Evolutionary conservation across 2,329 filamentous ascomycete genomes (phyloP), one percentile per base, ranked within the genome.

Genomic region (Colletotrichum truncatum): DNA sequence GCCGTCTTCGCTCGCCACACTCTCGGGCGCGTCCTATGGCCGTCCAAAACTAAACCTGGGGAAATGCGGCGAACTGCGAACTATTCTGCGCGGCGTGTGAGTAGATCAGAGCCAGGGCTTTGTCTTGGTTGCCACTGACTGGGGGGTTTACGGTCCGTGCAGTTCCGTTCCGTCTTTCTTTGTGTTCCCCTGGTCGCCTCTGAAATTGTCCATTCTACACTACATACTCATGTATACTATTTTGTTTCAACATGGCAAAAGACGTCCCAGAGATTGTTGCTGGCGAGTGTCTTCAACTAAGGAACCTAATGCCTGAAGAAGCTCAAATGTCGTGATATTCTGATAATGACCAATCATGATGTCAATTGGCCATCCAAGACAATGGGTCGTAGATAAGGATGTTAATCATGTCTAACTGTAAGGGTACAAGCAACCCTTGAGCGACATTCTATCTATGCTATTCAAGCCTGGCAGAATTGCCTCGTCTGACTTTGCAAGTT

Each of bases 31-130:
- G 12, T 64, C 61, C 45, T 63, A 6, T 41, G 26, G 16, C n/a
- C 21, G 23, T 28, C 23, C 23, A n/a, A 30, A 11, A n/a, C 18
- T 23, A 39, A 23, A 41, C 12, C 39, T 26, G 18, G 32, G 18
- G 45, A 30, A 34, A 62, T 43, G 62, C 62, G 49, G 62, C 62
- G 49, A 62, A n/a, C 34, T 61, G 62, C 62, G 57, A 65, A 45
- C n/a, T 39, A n/a, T n/a, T n/a, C n/a, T n/a, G n/a, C n/a, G 34
- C 11, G 18, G 16, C 26, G 32, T 14, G n/a, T 12, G 11, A n/a
- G 32, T 10, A 45, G 14, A 18, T 49, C 28, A 30, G n/a, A 49
- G 28, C 28, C 26, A 12, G 14, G 14, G 28, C 41, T 45, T 10
- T 49, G n/a, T 32, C n/a, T 49, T 26, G n/a, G n/a, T 32, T 41